Percentiles rank a stretch among this genome's conserved stretches.
These are phyloP conservation scores for Sporothrix dimorphospora DNA, from an alignment of 2,329 filamentous ascomycete genomes.

Conservation along the genomic window DNA sequence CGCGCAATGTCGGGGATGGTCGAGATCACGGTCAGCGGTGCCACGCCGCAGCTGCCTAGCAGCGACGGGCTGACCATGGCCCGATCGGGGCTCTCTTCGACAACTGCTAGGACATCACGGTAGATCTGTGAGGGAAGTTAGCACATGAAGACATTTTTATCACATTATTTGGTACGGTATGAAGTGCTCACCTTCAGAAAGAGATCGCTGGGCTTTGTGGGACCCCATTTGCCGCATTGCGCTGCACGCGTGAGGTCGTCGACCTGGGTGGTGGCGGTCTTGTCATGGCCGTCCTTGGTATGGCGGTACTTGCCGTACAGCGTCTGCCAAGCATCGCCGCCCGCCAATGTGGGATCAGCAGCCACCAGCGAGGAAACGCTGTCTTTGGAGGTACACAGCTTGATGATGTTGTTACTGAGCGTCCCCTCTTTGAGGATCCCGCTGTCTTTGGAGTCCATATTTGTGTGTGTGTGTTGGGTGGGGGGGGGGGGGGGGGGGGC, in stretches of 20 bases:
- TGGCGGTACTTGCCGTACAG: slow-evolving; percentile 50
- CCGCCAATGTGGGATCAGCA: slow-evolving; percentile 54
- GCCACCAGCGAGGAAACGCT: slow-evolving; percentile 64
- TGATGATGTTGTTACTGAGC: slow-evolving; percentile 52
- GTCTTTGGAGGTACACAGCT: slow-evolving; percentile 55
- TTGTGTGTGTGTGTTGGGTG: neutral
- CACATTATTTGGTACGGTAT: too few relatives aligned
- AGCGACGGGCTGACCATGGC: slow-evolving; percentile 58
- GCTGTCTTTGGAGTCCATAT: slow-evolving; percentile 13
- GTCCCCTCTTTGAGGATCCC: slow-evolving; percentile 30
- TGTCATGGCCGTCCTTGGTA: slow-evolving; percentile 34
- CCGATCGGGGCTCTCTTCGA: slow-evolving; percentile 54
- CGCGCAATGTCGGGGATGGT: slow-evolving; percentile 70
- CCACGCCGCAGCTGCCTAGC: slow-evolving; percentile 59
- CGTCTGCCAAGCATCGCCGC: slow-evolving; percentile 58
- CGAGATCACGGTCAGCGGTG: slow-evolving; percentile 71
- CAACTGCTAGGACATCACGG: slow-evolving; percentile 62
- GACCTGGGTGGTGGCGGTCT: slow-evolving; percentile 28
- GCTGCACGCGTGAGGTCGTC: slow-evolving; percentile 58
- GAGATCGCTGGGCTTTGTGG: slow-evolving; percentile 63
- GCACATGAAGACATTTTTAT: too few relatives aligned
- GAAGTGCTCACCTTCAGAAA: slow-evolving; percentile 69
- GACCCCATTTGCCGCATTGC: slow-evolving; percentile 69
- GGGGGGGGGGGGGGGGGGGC: too few relatives aligned
- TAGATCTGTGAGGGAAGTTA: slow-evolving; percentile 55